A percentile compares a stretch with the other conserved stretches of the same genome.
Evolutionary conservation across 148 eudicot genomes (phyloP).

Genomic region (Nepenthes mirabilis): DNA sequence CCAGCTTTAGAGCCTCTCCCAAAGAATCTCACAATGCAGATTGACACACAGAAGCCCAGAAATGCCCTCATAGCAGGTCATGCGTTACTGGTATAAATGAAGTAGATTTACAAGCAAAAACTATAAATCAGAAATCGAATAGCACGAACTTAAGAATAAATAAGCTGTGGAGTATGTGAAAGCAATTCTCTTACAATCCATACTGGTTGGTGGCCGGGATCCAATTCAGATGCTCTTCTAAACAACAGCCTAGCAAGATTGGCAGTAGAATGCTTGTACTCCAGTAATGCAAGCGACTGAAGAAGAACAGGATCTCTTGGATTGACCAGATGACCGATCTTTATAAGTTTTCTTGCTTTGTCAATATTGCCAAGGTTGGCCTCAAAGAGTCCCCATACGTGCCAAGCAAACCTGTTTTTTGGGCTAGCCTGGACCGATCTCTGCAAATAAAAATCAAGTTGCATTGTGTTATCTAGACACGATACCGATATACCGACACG

Average conservation of each 20-base stretch:
- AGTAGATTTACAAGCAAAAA: background rate
- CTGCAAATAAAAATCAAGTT: conserved; percentile 22
- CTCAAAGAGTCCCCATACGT: conserved; percentile 94
- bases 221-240: conserved; percentile 68
- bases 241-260: conserved; percentile 69
- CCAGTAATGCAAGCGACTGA: conserved; percentile 80
- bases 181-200: conserved; percentile 62
- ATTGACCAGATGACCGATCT: conserved; percentile 80
- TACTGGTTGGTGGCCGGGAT: conserved; percentile 86
- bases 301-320: conserved; percentile 96
- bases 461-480: background rate
- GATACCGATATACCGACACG: no score
- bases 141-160: background rate
- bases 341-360: conserved; percentile 60
- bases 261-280: conserved; percentile 64
- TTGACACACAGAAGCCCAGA: no score
- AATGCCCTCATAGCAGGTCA: no score
- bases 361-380: conserved; percentile 55
- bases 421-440: conserved; percentile 93
- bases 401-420: conserved; percentile 98
- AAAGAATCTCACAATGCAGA: no score
- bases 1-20: no score
- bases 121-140: background rate
- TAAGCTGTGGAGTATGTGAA: background rate
- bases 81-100: background rate